phyloP scores from a whole-genome alignment of 1,284 basidiomycete species.

The Fomitopsis palustris region DNA sequence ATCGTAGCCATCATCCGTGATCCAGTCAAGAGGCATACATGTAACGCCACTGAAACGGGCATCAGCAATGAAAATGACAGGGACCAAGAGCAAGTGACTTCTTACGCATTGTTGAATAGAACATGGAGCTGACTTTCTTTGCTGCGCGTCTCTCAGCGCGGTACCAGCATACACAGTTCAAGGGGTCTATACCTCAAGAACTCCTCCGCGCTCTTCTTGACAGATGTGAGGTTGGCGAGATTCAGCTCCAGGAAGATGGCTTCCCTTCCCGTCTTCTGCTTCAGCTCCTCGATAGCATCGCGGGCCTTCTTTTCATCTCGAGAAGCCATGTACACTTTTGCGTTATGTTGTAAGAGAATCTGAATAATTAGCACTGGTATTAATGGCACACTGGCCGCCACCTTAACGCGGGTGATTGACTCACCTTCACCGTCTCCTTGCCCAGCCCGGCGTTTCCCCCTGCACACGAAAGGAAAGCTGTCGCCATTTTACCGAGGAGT shows the following conservation, averaged over 20 bases:
- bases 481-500: not conserved
- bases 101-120: slow-evolving; percentile 51
- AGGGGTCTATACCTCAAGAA: slow-evolving; percentile 35
- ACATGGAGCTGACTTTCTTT: slow-evolving; percentile 47
- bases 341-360: slow-evolving; percentile 41
- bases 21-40: slow-evolving; percentile 41
- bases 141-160: slow-evolving; percentile 35
- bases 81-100: no score
- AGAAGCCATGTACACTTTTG: slow-evolving; percentile 51
- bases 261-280: slow-evolving; percentile 31
- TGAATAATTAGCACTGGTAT: no score
- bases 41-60: slow-evolving; percentile 41
- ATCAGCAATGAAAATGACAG: not conserved
- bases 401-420: not conserved
- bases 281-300: slow-evolving; percentile 39
- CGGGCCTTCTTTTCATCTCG: slow-evolving; percentile 39
- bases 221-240: slow-evolving; percentile 41
- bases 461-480: not conserved
- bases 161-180: slow-evolving; percentile 39
- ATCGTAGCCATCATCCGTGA: slow-evolving; percentile 54
- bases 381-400: no score
- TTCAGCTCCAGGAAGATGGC: slow-evolving; percentile 46
- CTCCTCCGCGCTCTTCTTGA: slow-evolving; percentile 36
- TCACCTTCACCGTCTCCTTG: slow-evolving; percentile 29
- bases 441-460: slow-evolving; percentile 42